Conservation (phyloP, 2,329 filamentous ascomycete genomes). For the Paecilomyces dactylethromorphus region DNA sequence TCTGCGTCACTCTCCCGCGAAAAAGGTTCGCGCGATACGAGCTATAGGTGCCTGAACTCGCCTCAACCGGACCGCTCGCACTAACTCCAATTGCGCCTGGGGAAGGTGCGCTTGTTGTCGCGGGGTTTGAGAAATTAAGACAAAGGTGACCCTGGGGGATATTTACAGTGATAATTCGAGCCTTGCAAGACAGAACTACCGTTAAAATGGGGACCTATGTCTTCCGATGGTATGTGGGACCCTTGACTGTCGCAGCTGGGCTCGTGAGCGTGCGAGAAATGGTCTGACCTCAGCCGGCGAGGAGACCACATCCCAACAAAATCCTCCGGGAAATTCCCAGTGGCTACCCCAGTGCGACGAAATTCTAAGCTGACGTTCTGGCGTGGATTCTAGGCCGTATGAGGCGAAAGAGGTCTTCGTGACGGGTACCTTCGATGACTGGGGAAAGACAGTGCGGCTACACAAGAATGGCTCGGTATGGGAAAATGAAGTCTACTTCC, state of each 20-base stretch:
- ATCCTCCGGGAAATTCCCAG: not conserved
- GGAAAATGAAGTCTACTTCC: conserved; percentile 72
- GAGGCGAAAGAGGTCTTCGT: conserved; percentile 83
- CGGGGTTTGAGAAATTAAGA: not conserved
- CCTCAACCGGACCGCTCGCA: not conserved
- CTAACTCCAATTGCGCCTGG: not conserved
- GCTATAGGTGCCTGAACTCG: not conserved
- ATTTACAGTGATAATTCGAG: not conserved
- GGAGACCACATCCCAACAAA: not conserved
- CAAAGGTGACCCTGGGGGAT: not conserved
- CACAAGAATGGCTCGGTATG: conserved; percentile 67
- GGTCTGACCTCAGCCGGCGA: not conserved
- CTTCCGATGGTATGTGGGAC: conserved; percentile 30
- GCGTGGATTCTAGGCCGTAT: conserved; percentile 61
- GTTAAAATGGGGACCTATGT: conserved; percentile 26
- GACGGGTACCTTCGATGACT: conserved; percentile 92
- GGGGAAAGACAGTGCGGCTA: conserved; percentile 79
- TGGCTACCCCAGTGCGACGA: not conserved
- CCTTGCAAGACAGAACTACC: not conserved
- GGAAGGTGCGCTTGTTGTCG: not conserved
- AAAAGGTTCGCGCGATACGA: not conserved
- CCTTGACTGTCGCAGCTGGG: not conserved
- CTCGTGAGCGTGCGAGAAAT: not conserved
- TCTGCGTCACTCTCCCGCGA: not conserved
- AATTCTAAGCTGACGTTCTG: conserved; percentile 17